A percentile compares a stretch with the other conserved stretches of the same genome.
Evolutionary conservation across 345 rosid genomes (phyloP).

Genomic region (Corchorus capsularis): DNA sequence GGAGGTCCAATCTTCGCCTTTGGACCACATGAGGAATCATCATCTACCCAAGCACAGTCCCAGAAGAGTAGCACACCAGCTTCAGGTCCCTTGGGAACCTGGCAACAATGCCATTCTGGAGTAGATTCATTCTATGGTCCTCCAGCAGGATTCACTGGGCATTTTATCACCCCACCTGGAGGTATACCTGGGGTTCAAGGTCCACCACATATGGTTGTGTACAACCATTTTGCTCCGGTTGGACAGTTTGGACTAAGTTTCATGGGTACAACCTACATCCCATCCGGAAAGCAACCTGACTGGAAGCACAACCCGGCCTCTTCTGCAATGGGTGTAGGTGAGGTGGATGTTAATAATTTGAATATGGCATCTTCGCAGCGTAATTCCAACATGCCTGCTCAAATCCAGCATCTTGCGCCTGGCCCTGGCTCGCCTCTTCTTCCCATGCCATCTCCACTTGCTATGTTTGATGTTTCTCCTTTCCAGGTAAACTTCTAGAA

Average conservation of each 20-base stretch:
- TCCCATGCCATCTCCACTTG: constrained; percentile 78
- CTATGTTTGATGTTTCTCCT: constrained; percentile 92
- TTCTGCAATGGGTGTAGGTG: constrained; percentile 58
- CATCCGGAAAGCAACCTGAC: constrained; percentile 91
- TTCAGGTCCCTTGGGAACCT: constrained; percentile 66
- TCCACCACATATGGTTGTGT: constrained; percentile 93
- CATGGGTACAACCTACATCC: constrained; percentile 91
- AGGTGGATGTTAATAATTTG: constrained; percentile 62
- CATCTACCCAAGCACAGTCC: constrained; percentile 62
- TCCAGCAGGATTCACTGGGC: constrained; percentile 84
- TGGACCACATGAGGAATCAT: constrained; percentile 84
- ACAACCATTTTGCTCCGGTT: constrained; percentile 97
- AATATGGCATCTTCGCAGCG: constrained; percentile 59
- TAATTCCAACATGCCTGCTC: constrained; percentile 62
- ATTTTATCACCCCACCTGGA: constrained; percentile 87
- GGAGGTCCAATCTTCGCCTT: constrained; percentile 87
- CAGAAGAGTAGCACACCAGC: constrained; percentile 69
- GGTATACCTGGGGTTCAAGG: constrained; percentile 90
- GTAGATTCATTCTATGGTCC: constrained; percentile 93
- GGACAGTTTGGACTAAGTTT: constrained; percentile 97
- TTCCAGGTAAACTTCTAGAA: constrained; percentile 68
- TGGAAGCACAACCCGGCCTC: constrained; percentile 84
- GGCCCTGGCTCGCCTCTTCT: constrained; percentile 63
- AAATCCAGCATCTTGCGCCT: constrained; percentile 80
- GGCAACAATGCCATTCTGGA: constrained; percentile 86